phyloP scores from a whole-genome alignment of 2,329 filamentous ascomycete species.

The Aurifilum marmelostoma region DNA sequence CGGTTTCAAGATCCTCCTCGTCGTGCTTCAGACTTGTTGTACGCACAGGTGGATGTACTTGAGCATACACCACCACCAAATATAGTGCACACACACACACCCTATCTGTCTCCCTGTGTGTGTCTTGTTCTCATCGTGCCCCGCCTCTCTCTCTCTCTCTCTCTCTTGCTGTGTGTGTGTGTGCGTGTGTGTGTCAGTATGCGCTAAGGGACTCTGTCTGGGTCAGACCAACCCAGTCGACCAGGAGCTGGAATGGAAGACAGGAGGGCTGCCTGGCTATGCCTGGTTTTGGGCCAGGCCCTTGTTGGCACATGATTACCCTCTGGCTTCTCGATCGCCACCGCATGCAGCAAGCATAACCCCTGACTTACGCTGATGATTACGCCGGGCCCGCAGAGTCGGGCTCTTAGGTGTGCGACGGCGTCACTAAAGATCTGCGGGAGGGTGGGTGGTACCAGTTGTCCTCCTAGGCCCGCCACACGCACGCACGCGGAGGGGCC shows the following conservation, averaged over 20 bases:
- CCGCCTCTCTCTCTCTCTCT: no score
- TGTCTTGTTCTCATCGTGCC: no score
- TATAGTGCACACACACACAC: not conserved
- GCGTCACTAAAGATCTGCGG: constrained; percentile 1
- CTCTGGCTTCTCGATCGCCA: constrained; percentile 4
- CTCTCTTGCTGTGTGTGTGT: not conserved
- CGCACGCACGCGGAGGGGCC: not conserved
- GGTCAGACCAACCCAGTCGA: no score
- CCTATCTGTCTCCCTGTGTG: not conserved
- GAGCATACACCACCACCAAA: not conserved
- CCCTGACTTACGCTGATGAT: constrained; percentile 5
- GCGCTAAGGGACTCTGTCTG: not conserved
- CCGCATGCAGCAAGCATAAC: constrained; percentile 11
- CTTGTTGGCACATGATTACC: not conserved
- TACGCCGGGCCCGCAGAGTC: constrained; percentile 7
- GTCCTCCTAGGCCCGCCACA: not conserved
- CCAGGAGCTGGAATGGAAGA: not conserved
- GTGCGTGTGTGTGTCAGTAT: no score
- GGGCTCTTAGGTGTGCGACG: not conserved
- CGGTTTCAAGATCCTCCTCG: not conserved
- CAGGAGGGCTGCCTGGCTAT: not conserved
- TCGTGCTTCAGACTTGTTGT: not conserved
- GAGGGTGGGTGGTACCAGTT: not conserved
- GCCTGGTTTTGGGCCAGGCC: not conserved
- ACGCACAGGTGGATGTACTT: not conserved